Conservation (phyloP, 306 rosid species). For the Malus orientalis region DNA sequence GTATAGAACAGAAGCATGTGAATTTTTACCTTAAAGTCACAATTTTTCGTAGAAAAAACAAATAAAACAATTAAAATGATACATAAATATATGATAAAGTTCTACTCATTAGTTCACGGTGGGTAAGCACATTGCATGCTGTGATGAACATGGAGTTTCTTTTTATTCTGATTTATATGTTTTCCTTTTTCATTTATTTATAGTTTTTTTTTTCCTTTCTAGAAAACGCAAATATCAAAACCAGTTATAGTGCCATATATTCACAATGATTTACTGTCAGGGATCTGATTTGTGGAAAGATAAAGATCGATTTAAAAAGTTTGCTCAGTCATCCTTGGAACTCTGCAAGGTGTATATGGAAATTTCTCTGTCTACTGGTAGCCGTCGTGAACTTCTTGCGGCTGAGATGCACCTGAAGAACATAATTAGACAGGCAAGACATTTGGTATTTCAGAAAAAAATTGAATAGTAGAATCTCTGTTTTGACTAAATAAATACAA, state of each 20-base stretch:
- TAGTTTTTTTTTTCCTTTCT: not conserved
- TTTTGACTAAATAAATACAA: not conserved
- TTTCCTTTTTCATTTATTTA: not conserved
- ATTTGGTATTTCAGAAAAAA: not conserved
- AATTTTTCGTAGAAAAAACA: not conserved
- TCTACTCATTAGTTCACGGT: not conserved
- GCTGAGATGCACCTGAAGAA: conserved; percentile 92
- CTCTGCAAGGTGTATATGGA: conserved; percentile 77
- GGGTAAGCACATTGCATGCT: not conserved
- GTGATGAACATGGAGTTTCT: not conserved
- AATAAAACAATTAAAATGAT: too few species aligned
- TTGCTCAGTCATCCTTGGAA: conserved; percentile 76
- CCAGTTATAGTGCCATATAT: not conserved
- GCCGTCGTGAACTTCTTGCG: conserved; percentile 47
- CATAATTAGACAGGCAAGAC: conserved; percentile 69
- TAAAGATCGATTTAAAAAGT: conserved; percentile 54
- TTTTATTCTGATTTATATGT: not conserved
- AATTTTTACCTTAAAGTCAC: not conserved
- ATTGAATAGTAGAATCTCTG: not conserved
- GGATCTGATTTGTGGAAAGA: conserved; percentile 89
- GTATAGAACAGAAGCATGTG: too few species aligned
- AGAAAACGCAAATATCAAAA: not conserved
- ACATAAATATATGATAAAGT: not conserved
- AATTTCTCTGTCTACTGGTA: conserved; percentile 56
- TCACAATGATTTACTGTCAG: conserved; percentile 24